Evolutionary conservation across 495 filamentous ascomycete genomes (phyloP).

Genomic region (Schizothecium vesticola): DNA sequence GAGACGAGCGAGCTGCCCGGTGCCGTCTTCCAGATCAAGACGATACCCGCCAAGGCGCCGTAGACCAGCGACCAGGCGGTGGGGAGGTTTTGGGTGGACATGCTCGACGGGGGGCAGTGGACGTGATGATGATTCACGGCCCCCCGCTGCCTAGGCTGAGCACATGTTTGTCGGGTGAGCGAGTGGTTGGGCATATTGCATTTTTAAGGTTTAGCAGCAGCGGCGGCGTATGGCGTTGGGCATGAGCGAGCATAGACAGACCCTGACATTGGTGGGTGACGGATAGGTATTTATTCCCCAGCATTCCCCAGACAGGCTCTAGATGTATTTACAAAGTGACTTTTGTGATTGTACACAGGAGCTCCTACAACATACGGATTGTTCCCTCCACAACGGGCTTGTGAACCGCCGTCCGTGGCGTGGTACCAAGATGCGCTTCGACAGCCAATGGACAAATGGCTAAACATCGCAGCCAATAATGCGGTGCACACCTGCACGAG

Average conservation of each 20-base stretch:
- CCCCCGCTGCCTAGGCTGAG: too few species aligned
- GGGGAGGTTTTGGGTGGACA: background rate
- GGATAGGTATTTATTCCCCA: background rate
- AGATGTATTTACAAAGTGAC: background rate
- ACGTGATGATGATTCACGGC: too few species aligned
- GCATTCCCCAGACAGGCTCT: background rate
- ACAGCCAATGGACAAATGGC: background rate
- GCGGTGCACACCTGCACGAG: background rate
- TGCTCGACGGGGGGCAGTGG: background rate
- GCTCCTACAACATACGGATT: background rate
- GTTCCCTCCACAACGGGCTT: background rate
- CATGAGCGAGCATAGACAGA: background rate
- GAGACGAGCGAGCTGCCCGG: constrained; percentile 79
- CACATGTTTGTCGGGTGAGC: too few species aligned
- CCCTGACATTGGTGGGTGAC: background rate
- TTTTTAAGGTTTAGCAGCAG: background rate
- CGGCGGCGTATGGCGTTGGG: constrained; percentile 2
- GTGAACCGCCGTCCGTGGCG: too few species aligned
- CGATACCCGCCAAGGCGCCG: constrained; percentile 52
- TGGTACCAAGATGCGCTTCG: background rate
- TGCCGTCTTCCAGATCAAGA: constrained; percentile 96
- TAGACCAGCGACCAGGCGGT: background rate
- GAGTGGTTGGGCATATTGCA: background rate
- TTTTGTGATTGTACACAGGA: background rate
- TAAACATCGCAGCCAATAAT: background rate